A percentile compares a stretch with the other conserved stretches of the same genome.
These are phyloP conservation scores for Quercus tomentella DNA, from an alignment of 331 rosid genomes.

Conservation along the genomic window DNA sequence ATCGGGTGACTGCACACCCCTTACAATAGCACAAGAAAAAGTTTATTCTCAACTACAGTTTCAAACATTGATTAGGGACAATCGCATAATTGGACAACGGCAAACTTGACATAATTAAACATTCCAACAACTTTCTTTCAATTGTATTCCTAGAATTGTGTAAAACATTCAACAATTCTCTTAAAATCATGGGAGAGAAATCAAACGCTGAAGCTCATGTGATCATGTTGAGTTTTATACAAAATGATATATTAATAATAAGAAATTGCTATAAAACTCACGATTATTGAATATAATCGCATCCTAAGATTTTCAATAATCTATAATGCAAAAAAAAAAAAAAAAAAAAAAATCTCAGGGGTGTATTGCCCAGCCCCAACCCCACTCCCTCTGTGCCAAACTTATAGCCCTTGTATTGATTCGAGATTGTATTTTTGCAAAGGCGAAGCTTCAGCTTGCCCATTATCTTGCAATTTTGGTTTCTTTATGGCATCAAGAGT, in stretches of 20 bases:
- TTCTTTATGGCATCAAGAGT: slow-evolving; percentile 54
- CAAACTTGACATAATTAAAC: neutral
- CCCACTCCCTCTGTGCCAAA: neutral
- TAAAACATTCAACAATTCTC: neutral
- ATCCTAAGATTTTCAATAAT: neutral
- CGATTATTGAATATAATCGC: neutral
- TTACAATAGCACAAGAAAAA: too few relatives aligned
- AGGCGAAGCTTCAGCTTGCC: slow-evolving; percentile 39
- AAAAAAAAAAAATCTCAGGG: neutral
- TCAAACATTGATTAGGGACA: too few relatives aligned
- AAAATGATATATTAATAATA: neutral
- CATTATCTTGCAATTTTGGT: slow-evolving; percentile 39
- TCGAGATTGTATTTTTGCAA: slow-evolving; percentile 80
- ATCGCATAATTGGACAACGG: too few relatives aligned
- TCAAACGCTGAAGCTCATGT: neutral
- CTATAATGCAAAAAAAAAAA: neutral
- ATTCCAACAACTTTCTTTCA: neutral
- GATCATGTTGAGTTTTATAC: neutral
- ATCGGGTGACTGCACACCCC: too few relatives aligned
- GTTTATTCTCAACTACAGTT: too few relatives aligned
- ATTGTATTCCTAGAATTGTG: neutral
- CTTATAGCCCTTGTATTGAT: slow-evolving; percentile 90
- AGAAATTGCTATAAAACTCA: neutral
- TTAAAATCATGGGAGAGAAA: neutral
- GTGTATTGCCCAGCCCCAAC: neutral